phyloP scores from a whole-genome alignment of 2,329 filamentous ascomycete genomes.

The Trichophaea hybrida region DNA sequence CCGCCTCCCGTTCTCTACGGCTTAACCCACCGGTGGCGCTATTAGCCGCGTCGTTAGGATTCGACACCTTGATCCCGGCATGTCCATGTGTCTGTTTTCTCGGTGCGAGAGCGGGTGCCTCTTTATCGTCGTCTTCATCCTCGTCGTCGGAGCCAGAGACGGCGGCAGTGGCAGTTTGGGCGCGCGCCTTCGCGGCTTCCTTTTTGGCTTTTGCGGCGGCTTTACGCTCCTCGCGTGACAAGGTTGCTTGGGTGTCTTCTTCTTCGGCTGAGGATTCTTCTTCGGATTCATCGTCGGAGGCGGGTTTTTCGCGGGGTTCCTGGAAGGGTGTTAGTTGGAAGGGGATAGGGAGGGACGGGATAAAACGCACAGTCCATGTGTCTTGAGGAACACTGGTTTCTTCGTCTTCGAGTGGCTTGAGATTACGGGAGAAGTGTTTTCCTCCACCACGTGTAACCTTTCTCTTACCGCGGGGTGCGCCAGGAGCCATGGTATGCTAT shows the following conservation, averaged over 20 bases:
- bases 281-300: slow-evolving; percentile 36
- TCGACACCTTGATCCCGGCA: slow-evolving; percentile 9
- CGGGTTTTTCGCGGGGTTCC: slow-evolving; percentile 30
- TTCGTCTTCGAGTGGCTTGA: slow-evolving; percentile 75
- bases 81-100: slow-evolving; percentile 33
- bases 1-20: slow-evolving; percentile 57
- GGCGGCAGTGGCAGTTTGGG: slow-evolving; percentile 56
- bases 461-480: slow-evolving; percentile 79
- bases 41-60: slow-evolving; percentile 20
- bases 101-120: slow-evolving; percentile 33
- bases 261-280: slow-evolving; percentile 30
- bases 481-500: slow-evolving; percentile 2
- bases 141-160: slow-evolving; percentile 60
- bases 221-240: slow-evolving; percentile 66
- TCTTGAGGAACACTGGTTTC: slow-evolving; percentile 44
- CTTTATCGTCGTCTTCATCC: slow-evolving; percentile 31
- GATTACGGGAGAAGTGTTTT: slow-evolving; percentile 86
- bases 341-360: not conserved
- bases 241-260: not conserved
- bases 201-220: slow-evolving; percentile 82
- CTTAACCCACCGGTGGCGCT: slow-evolving; percentile 39
- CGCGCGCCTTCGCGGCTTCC: slow-evolving; percentile 62
- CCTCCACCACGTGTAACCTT: slow-evolving; percentile 89
- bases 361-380: slow-evolving; percentile 60
- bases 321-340: not conserved